A percentile compares a stretch with the other conserved stretches of the same genome.
Conservation (phyloP, 2,329 filamentous ascomycete genomes). For the Phoma sp. region DNA sequence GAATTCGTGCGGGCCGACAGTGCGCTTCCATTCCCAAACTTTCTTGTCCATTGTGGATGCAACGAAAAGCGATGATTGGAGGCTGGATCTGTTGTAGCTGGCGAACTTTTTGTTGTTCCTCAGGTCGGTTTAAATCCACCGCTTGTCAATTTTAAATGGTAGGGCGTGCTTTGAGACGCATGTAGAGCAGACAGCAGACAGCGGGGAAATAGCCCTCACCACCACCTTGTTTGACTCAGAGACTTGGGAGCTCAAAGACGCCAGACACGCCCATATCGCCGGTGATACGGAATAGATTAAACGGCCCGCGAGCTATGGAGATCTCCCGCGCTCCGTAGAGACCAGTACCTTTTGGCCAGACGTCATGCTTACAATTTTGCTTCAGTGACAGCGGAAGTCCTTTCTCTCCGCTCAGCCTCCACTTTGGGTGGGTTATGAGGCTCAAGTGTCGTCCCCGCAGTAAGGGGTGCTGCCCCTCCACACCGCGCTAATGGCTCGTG, state of each 20-base stretch:
- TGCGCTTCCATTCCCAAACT: slow-evolving; percentile 33
- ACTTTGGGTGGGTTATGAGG: too few relatives aligned
- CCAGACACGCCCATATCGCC: slow-evolving; percentile 11
- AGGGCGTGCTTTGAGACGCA: neutral
- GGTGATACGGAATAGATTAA: neutral
- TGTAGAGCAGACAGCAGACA: neutral
- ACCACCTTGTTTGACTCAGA: neutral
- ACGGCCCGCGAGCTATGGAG: neutral
- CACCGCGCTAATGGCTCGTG: too few relatives aligned
- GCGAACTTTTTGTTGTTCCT: too few relatives aligned
- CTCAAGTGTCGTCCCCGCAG: too few relatives aligned
- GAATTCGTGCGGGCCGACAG: slow-evolving; percentile 24
- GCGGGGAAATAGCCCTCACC: neutral
- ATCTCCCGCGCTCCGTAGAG: neutral
- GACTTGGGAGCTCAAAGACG: neutral
- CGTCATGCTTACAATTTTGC: neutral
- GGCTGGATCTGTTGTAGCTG: neutral
- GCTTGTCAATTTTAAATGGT: neutral
- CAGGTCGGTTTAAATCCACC: neutral
- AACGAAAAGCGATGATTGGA: neutral
- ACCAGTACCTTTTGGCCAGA: neutral
- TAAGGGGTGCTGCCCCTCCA: too few relatives aligned
- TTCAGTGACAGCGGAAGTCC: neutral
- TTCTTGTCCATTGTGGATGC: slow-evolving; percentile 24
- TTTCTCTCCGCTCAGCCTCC: too few relatives aligned